phyloP scores from a whole-genome alignment of 176 grass and related monocot species.

The Triticum timopheevii region DNA sequence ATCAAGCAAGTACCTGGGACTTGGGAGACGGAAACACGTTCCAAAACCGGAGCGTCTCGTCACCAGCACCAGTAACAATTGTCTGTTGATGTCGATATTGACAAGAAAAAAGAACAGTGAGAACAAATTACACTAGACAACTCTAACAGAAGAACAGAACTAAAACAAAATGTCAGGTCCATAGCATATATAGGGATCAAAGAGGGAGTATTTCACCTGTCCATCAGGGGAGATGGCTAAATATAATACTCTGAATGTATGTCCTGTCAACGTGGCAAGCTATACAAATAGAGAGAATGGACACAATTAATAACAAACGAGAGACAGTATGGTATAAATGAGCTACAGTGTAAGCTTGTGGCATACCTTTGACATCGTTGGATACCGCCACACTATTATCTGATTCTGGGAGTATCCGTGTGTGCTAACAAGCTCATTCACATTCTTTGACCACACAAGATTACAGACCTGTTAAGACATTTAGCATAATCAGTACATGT shows the following conservation, averaged over 20 bases:
- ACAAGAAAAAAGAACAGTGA: conserved; percentile 1
- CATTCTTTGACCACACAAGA: conserved; percentile 99
- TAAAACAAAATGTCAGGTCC: neutral
- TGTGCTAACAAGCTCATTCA: conserved; percentile 97
- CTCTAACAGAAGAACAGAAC: conserved; percentile 17
- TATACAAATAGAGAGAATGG: conserved; percentile 46
- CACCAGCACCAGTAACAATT: conserved; percentile 95
- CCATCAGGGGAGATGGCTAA: conserved; percentile 96
- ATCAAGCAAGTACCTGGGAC: conserved; percentile 63
- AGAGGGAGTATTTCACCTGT: conserved; percentile 52
- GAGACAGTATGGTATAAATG: neutral
- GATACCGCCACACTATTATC: conserved; percentile 99
- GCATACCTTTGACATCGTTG: conserved; percentile 93
- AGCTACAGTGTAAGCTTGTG: neutral
- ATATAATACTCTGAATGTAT: conserved; percentile 89
- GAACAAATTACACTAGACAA: neutral
- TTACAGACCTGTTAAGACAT: conserved; percentile 75
- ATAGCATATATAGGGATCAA: neutral
- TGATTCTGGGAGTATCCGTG: conserved; percentile 98
- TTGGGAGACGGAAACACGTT: conserved; percentile 98
- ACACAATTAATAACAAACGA: neutral
- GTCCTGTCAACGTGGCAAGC: conserved; percentile 89
- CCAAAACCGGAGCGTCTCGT: conserved; percentile 97
- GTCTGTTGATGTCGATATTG: conserved; percentile 51
- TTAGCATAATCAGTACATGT: neutral